Conservation (phyloP, 2,329 filamentous ascomycete genomes). For the Sphaerostilbella broomeana region DNA sequence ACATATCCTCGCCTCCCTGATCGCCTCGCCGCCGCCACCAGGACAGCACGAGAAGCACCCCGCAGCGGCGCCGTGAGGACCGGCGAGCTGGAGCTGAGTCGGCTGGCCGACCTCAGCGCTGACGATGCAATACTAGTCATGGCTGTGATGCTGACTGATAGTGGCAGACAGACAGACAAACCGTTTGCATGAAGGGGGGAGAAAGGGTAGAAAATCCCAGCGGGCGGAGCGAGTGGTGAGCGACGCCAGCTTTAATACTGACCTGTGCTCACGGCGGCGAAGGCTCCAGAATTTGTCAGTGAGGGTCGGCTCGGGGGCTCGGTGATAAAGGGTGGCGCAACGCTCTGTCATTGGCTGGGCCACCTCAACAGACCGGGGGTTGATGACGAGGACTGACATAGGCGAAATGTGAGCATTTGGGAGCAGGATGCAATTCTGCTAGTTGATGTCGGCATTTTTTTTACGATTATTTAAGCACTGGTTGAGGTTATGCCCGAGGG, state of each 20-base stretch:
- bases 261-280: background rate
- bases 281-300: conserved; percentile 29
- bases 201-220: conserved; percentile 17
- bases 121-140: conserved; percentile 63
- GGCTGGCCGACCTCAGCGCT: conserved; percentile 69
- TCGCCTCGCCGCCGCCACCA: conserved; percentile 24
- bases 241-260: background rate
- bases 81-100: conserved; percentile 40
- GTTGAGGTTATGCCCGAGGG: too few species aligned
- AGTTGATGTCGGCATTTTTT: too few species aligned
- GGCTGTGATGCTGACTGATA: conserved; percentile 18
- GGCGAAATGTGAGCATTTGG: too few species aligned
- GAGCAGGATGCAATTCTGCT: too few species aligned
- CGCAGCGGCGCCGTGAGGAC: conserved; percentile 24
- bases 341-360: conserved; percentile 26
- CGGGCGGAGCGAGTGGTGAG: conserved; percentile 16
- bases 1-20: conserved; percentile 62
- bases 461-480: too few species aligned
- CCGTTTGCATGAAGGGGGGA: conserved; percentile 16
- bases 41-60: conserved; percentile 24
- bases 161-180: too few species aligned
- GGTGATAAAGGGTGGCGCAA: conserved; percentile 27
- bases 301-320: conserved; percentile 29
- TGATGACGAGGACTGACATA: too few species aligned
- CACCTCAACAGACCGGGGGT: conserved; percentile 3